These are phyloP conservation scores for Globomyces pollinis-pini DNA, from an alignment of 192 early-diverging fungal genomes.

Conservation along the genomic window DNA sequence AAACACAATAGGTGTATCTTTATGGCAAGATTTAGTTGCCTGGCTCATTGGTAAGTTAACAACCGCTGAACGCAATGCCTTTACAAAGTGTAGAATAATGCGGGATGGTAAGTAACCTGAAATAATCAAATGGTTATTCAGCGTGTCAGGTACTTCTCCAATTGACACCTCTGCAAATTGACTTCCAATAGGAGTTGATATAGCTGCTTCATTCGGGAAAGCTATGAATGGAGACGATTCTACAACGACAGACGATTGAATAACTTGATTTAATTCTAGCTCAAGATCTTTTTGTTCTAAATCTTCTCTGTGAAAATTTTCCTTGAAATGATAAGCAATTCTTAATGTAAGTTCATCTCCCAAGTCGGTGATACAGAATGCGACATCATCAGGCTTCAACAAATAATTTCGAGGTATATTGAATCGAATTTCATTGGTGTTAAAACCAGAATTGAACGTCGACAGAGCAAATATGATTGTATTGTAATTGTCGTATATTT, in stretches of 20 bases:
- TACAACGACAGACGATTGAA: not conserved
- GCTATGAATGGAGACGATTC: slow-evolving; percentile 9
- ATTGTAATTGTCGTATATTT: slow-evolving; percentile 28
- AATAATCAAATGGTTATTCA: slow-evolving; percentile 35
- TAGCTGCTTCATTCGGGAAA: not conserved
- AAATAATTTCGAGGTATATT: slow-evolving; percentile 27
- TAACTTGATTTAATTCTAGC: slow-evolving; percentile 24
- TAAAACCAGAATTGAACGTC: slow-evolving; percentile 28
- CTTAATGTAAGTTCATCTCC: slow-evolving; percentile 39
- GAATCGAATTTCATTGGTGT: slow-evolving; percentile 23
- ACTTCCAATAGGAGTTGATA: not conserved
- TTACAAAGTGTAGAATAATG: slow-evolving; percentile 37
- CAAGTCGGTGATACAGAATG: slow-evolving; percentile 28
- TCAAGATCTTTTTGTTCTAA: slow-evolving; percentile 27
- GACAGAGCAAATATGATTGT: slow-evolving; percentile 37
- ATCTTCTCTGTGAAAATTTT: slow-evolving; percentile 11
- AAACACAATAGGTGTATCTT: slow-evolving; percentile 28
- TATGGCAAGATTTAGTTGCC: not conserved
- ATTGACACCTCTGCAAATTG: not conserved
- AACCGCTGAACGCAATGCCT: slow-evolving; percentile 25
- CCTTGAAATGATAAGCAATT: slow-evolving; percentile 37
- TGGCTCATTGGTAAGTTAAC: no score
- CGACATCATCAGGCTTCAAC: slow-evolving; percentile 30
- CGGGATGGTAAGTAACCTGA: slow-evolving; percentile 35
- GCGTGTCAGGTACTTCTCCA: not conserved